Conservation (phyloP, 495 filamentous ascomycete genomes). For the Hyaloscypha variabilis region DNA sequence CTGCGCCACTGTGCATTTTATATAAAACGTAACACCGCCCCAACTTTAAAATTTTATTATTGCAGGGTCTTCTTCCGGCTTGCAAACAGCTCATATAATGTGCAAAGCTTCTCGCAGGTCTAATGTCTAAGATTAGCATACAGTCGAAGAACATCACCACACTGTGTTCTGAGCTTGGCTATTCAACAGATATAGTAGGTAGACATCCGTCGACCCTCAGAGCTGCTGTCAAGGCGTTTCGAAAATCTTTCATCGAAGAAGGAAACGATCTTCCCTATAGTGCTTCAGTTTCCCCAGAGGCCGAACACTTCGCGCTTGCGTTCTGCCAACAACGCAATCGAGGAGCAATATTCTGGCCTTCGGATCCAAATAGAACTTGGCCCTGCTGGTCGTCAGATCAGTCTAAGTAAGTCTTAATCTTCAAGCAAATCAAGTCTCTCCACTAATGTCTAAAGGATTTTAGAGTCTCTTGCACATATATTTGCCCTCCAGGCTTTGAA, state of each 20-base stretch:
- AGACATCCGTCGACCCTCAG: background rate
- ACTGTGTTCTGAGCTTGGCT: constrained; percentile 8
- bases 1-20: background rate
- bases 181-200: too few species aligned
- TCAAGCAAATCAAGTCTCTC: background rate
- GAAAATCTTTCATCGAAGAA: background rate
- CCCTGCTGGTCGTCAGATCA: background rate
- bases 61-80: background rate
- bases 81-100: too few species aligned
- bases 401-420: background rate
- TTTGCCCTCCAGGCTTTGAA: constrained; percentile 15
- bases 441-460: constrained; percentile 4
- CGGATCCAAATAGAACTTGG: background rate
- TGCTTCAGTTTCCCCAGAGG: background rate
- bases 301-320: background rate
- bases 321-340: constrained; percentile 7
- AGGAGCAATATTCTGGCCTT: constrained; percentile 8
- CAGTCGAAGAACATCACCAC: constrained; percentile 5
- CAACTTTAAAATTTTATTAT: background rate
- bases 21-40: background rate
- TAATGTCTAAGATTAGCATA: constrained; percentile 5
- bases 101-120: background rate
- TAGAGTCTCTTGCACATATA: constrained; percentile 6
- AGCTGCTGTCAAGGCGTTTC: background rate
- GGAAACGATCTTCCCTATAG: background rate